Conservation (phyloP, 495 filamentous ascomycete species). For the Xylaria acuta region DNA sequence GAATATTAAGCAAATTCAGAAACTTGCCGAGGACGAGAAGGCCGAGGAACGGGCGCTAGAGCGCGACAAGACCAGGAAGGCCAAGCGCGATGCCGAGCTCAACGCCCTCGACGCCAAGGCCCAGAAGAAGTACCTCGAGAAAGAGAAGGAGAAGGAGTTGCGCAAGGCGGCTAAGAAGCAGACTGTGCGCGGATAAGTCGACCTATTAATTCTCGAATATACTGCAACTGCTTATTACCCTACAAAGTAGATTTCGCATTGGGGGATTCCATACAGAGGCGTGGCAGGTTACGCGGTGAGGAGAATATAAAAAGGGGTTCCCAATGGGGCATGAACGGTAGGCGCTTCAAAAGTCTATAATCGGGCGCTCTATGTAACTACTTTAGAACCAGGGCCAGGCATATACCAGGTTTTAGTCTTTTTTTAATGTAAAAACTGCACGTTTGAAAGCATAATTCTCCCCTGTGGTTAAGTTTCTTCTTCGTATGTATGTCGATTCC, state of each 20-base stretch:
- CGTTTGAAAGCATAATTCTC: background rate
- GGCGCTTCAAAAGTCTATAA: slow-evolving; percentile 20
- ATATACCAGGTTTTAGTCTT: slow-evolving; percentile 25
- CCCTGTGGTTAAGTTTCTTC: background rate
- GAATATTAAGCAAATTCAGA: slow-evolving; percentile 78
- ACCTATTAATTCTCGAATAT: background rate
- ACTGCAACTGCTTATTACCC: background rate
- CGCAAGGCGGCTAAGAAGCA: slow-evolving; percentile 75
- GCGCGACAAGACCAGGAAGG: slow-evolving; percentile 86
- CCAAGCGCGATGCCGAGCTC: slow-evolving; percentile 85
- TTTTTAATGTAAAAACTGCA: slow-evolving; percentile 1
- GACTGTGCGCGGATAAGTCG: slow-evolving; percentile 54
- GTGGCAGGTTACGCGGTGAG: background rate
- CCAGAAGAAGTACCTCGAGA: slow-evolving; percentile 93
- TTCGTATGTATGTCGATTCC: background rate
- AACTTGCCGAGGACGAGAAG: slow-evolving; percentile 87
- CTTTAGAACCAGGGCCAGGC: slow-evolving; percentile 5
- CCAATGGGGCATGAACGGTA: slow-evolving; percentile 2
- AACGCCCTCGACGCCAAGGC: slow-evolving; percentile 87
- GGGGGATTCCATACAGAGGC: background rate
- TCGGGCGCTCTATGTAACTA: slow-evolving; percentile 22
- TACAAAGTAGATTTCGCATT: background rate
- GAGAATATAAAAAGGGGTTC: slow-evolving; percentile 1
- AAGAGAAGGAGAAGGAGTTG: slow-evolving; percentile 82
- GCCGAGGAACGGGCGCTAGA: slow-evolving; percentile 83